phyloP scores from a whole-genome alignment of 208 protist genomes.

The Leishmania gerbilli region DNA sequence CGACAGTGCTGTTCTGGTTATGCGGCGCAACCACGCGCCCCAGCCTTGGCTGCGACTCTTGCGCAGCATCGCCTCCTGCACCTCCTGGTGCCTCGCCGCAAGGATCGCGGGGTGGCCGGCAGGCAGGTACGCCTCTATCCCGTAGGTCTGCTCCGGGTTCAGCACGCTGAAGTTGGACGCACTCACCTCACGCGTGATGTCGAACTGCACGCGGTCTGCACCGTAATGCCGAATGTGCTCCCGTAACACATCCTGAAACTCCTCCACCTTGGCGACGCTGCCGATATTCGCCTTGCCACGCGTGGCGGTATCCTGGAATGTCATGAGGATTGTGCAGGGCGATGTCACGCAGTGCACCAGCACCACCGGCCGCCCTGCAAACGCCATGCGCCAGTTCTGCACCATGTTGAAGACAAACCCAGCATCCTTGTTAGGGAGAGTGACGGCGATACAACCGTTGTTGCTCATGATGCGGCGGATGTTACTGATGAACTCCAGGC shows the following conservation, averaged over 20 bases:
- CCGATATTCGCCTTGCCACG: slow-evolving; percentile 80
- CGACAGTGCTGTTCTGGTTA: slow-evolving; percentile 40
- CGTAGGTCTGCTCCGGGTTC: slow-evolving; percentile 60
- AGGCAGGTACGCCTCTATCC: slow-evolving; percentile 59
- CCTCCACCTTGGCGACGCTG: slow-evolving; percentile 62
- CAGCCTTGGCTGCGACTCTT: slow-evolving; percentile 33
- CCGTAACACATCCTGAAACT: slow-evolving; percentile 84
- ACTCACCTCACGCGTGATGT: slow-evolving; percentile 76
- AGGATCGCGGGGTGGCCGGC: slow-evolving; percentile 60
- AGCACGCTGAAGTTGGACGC: slow-evolving; percentile 73
- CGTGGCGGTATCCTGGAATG: slow-evolving; percentile 78
- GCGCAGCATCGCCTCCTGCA: slow-evolving; percentile 26
- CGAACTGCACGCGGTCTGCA: slow-evolving; percentile 70
- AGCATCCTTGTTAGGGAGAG: slow-evolving; percentile 77
- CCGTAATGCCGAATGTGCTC: slow-evolving; percentile 81
- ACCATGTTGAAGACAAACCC: slow-evolving; percentile 77
- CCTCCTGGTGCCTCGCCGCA: slow-evolving; percentile 22
- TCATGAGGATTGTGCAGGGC: slow-evolving; percentile 87
- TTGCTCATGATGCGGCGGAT: slow-evolving; percentile 67
- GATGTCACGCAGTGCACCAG: slow-evolving; percentile 83
- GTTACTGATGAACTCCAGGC: slow-evolving; percentile 78
- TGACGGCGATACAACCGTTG: slow-evolving; percentile 66
- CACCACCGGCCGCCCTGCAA: slow-evolving; percentile 71
- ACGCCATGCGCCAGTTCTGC: slow-evolving; percentile 89
- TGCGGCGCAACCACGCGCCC: slow-evolving; percentile 57